Percentiles rank a stretch among this genome's conserved stretches.
phyloP scores from a whole-genome alignment of 2,329 filamentous ascomycete genomes.

The Biscogniauxia sp. region DNA sequence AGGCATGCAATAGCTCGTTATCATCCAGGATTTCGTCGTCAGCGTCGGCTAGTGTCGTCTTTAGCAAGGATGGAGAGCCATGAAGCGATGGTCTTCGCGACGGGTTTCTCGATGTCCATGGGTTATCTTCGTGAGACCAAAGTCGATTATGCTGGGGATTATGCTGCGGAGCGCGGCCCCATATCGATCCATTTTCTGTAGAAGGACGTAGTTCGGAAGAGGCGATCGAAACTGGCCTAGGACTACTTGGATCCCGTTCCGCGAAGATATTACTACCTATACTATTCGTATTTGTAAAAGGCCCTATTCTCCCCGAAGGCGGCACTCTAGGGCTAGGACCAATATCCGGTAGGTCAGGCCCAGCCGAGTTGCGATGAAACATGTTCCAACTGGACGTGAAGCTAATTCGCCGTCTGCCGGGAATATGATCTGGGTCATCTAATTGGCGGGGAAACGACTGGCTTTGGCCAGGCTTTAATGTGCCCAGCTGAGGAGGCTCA shows the following conservation, averaged over 20 bases:
- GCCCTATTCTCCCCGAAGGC: slow-evolving; percentile 24
- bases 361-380: slow-evolving; percentile 53
- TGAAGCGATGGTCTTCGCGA: slow-evolving; percentile 81
- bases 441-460: slow-evolving; percentile 69
- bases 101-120: slow-evolving; percentile 60
- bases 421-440: slow-evolving; percentile 54
- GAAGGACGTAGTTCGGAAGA: slow-evolving; percentile 73
- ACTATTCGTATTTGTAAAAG: slow-evolving; percentile 44
- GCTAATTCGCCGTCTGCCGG: slow-evolving; percentile 56
- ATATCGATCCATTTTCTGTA: slow-evolving; percentile 74
- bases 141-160: slow-evolving; percentile 52
- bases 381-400: slow-evolving; percentile 56
- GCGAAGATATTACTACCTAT: slow-evolving; percentile 45
- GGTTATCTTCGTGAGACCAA: slow-evolving; percentile 61
- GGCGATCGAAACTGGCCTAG: slow-evolving; percentile 66
- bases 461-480: slow-evolving; percentile 68
- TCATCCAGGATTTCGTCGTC: slow-evolving; percentile 64
- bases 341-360: slow-evolving; percentile 42
- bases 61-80: slow-evolving; percentile 64
- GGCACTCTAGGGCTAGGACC: slow-evolving; percentile 28
- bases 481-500: slow-evolving; percentile 63
- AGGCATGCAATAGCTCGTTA: slow-evolving; percentile 52
- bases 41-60: slow-evolving; percentile 60
- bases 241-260: slow-evolving; percentile 56
- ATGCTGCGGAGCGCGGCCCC: slow-evolving; percentile 56